Evolutionary conservation across 306 rosid genomes (phyloP).

Genomic region (Cicer bijugum): DNA sequence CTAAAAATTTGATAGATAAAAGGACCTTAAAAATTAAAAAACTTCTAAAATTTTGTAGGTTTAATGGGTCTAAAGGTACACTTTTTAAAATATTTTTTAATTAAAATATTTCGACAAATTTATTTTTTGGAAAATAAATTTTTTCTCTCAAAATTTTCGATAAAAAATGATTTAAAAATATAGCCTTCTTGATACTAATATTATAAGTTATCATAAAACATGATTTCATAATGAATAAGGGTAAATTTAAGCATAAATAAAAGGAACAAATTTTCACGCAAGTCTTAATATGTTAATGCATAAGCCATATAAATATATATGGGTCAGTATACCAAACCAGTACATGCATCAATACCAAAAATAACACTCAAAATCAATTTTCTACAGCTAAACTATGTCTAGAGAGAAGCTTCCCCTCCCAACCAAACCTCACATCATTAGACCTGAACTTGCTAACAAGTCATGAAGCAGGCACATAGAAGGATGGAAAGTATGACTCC

Average conservation of each 20-base stretch:
- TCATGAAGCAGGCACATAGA: background rate
- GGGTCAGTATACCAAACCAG: slow-evolving; percentile 6
- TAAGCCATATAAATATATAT: slow-evolving; percentile 26
- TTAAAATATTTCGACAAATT: too few relatives aligned
- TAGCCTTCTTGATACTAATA: background rate
- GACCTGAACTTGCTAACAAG: slow-evolving; percentile 9
- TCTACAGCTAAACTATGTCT: slow-evolving; percentile 41
- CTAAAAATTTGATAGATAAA: too few relatives aligned
- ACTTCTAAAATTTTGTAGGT: too few relatives aligned
- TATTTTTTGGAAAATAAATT: too few relatives aligned
- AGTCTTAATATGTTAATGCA: slow-evolving; percentile 15
- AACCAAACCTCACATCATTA: slow-evolving; percentile 21
- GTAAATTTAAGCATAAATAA: background rate
- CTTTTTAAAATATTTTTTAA: too few relatives aligned
- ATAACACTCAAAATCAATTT: slow-evolving; percentile 1
- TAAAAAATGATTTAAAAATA: too few relatives aligned
- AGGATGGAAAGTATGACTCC: slow-evolving; percentile 22
- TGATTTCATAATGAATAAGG: background rate
- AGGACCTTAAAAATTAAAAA: too few relatives aligned
- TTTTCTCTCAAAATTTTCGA: too few relatives aligned
- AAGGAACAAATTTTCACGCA: slow-evolving; percentile 21
- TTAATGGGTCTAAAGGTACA: too few relatives aligned
- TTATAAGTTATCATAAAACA: background rate
- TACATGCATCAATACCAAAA: slow-evolving; percentile 18
- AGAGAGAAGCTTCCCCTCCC: slow-evolving; percentile 32